phyloP scores from a whole-genome alignment of 306 rosid species.

The Ormosia semicastrata region DNA sequence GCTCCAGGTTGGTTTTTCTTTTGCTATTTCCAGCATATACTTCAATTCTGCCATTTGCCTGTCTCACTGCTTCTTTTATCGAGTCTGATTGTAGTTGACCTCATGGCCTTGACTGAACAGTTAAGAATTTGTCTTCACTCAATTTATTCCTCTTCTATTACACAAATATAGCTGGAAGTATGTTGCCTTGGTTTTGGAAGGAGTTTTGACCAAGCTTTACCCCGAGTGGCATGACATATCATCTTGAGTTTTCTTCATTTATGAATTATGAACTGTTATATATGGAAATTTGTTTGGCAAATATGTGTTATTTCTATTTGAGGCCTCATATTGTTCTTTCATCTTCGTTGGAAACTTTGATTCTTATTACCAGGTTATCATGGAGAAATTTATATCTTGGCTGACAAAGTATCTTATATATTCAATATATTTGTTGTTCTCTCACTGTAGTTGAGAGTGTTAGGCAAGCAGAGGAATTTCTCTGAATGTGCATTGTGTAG shows the following conservation, averaged over 20 bases:
- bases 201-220: background rate
- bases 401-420: background rate
- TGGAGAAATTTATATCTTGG: conserved; percentile 1
- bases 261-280: background rate
- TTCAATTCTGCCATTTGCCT: background rate
- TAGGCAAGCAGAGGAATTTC: background rate
- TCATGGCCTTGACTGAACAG: background rate
- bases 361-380: background rate
- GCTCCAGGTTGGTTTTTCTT: conserved; percentile 60
- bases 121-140: background rate
- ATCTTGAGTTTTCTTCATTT: background rate
- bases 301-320: conserved; percentile 3
- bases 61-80: background rate
- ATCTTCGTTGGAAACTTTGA: background rate
- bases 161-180: background rate
- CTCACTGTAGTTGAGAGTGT: background rate
- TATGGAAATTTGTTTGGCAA: background rate
- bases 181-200: background rate
- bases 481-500: background rate
- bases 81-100: background rate
- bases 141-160: background rate
- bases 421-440: background rate
- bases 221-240: background rate
- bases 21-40: background rate
- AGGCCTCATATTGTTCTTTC: background rate